Percentiles rank a stretch among this genome's conserved stretches.
phyloP scores from a whole-genome alignment of 2,329 filamentous ascomycete genomes.

The Zymoseptoria ardabiliae region DNA sequence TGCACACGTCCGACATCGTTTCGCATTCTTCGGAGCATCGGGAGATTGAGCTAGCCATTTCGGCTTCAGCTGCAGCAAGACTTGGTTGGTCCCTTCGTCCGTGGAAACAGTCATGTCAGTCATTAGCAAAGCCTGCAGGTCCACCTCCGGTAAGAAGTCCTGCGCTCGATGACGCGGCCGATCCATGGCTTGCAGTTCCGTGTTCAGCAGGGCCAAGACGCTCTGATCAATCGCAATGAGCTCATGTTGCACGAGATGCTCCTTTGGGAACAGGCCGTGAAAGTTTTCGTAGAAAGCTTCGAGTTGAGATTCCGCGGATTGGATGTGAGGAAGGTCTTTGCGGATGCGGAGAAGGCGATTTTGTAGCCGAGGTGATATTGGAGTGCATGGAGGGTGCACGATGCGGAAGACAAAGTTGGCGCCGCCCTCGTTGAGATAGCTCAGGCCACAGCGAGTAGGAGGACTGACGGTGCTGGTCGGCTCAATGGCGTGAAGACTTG shows the following conservation, averaged over 20 bases:
- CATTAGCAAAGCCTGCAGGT: slow-evolving; percentile 26
- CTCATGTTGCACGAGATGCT: slow-evolving; percentile 27
- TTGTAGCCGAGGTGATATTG: slow-evolving; percentile 14
- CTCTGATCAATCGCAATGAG: slow-evolving; percentile 20
- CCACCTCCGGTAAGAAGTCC: slow-evolving; percentile 23
- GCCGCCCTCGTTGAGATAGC: slow-evolving; percentile 33
- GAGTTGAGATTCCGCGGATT: slow-evolving; percentile 22
- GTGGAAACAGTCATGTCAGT: slow-evolving; percentile 29
- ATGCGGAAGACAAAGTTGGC: slow-evolving; percentile 32
- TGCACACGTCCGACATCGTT: slow-evolving; percentile 42
- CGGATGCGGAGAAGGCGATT: slow-evolving; percentile 27
- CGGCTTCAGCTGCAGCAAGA: slow-evolving; percentile 38
- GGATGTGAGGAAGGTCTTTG: slow-evolving; percentile 27
- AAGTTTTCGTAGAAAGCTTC: slow-evolving; percentile 22
- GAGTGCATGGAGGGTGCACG: slow-evolving; percentile 2
- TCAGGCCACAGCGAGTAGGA: slow-evolving; percentile 12
- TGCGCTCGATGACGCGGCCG: slow-evolving; percentile 20
- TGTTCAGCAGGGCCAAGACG: slow-evolving; percentile 20
- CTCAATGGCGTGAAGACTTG: slow-evolving; percentile 11
- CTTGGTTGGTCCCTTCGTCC: slow-evolving; percentile 18
- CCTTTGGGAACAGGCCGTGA: slow-evolving; percentile 22
- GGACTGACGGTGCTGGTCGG: neutral
- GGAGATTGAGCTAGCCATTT: slow-evolving; percentile 44
- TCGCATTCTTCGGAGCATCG: slow-evolving; percentile 34
- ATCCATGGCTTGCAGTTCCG: slow-evolving; percentile 11